Evolutionary conservation across 2,329 filamentous ascomycete species (phyloP), one percentile per base, ranked within the genome.

Genomic region (Colletotrichum filicis): DNA sequence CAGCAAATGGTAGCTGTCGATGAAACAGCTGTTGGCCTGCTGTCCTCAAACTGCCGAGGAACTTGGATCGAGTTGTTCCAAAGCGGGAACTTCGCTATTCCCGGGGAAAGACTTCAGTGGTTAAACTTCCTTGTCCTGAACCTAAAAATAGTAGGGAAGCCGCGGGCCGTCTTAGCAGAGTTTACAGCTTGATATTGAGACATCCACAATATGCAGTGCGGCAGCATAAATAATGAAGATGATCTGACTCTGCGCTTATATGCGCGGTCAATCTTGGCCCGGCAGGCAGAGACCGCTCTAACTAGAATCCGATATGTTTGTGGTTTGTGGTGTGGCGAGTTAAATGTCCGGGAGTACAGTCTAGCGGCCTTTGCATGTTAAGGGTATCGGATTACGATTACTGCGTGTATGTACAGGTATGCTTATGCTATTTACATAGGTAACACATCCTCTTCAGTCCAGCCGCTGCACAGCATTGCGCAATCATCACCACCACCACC

Each of bases 401-500:
- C 55, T 60, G n/a, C 28, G 26, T 60, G 19, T 19, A 22, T 49
- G 42, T 49, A 49, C 42, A 49, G 16, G 16, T 49, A 24, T 60
- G 22, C 32, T 42, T 26, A 4, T 26, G 19, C 24, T 49, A 49
- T 30, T n/a, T 6, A 49, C 32, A 49, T 19, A 5, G 9, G 24
- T 62, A 49, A 30, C 16, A n/a, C 16, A 9, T 19, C 30, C 28
- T 16, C 11, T 62, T 11, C 35, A 30, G 59, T 26, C 14, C 24
- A 46, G n/a, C 35, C 26, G 35, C 35, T 14, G 6, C 12, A 49
- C 37, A 22, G 42, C 42, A 9, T 22, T 37, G 12, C 11, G 30
- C 42, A 60, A 22, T 30, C 42, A 16, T 22, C 4, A 49, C 42
- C 42, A 60, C n/a, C 46, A 68, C 64, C 69, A 71, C 69, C 69